Evolutionary conservation across 2,329 filamentous ascomycete genomes (phyloP).

Genomic region (Sporothrix globosa): DNA sequence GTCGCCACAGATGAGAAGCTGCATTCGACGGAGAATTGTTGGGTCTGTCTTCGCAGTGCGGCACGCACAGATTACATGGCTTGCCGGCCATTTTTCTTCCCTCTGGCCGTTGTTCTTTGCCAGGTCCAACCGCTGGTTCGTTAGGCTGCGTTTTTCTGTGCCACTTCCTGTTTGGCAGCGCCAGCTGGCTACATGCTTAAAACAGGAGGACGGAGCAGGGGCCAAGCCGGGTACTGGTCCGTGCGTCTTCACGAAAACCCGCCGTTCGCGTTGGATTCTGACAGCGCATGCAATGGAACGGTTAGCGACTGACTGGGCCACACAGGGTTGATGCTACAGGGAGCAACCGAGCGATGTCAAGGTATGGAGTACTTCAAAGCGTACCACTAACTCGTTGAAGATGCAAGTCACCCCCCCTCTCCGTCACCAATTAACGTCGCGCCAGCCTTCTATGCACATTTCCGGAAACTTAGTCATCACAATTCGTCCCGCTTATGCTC

Average conservation of each 20-base stretch:
- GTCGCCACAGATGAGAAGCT: background rate
- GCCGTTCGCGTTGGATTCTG: background rate
- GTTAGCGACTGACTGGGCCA: background rate
- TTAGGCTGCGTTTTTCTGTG: constrained; percentile 14
- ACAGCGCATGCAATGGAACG: constrained; percentile 13
- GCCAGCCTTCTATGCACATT: constrained; percentile 3
- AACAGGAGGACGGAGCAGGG: background rate
- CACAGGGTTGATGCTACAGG: constrained; percentile 17
- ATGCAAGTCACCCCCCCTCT: background rate
- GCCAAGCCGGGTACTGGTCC: constrained; percentile 27
- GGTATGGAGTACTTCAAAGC: background rate
- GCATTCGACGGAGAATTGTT: background rate
- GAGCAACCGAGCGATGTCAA: constrained; percentile 2
- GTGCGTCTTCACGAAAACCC: constrained; percentile 29
- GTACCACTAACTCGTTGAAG: background rate
- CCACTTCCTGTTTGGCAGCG: constrained; percentile 18
- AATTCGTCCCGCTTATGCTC: background rate
- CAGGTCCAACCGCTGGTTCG: constrained; percentile 10
- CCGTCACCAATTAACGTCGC: background rate
- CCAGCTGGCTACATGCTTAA: constrained; percentile 9
- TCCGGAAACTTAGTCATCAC: constrained; percentile 10
- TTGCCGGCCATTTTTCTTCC: background rate
- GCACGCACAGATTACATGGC: background rate
- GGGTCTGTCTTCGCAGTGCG: background rate
- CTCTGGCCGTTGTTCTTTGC: constrained; percentile 3